Conservation (phyloP, 169 alveolate species). For the Eimeria maxima region DNA sequence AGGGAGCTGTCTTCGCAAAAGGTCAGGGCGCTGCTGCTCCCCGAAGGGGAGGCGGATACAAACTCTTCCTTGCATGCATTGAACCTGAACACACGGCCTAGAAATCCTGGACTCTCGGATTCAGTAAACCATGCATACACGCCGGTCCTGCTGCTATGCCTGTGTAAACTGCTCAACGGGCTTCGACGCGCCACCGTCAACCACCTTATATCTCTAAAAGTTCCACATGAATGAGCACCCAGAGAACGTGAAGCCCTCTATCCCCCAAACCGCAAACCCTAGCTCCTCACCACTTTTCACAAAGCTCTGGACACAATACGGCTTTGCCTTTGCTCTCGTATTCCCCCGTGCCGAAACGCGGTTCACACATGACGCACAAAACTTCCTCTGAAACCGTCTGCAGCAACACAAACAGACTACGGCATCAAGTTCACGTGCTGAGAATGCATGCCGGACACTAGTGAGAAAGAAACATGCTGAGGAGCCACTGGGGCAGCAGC, state of each 20-base stretch:
- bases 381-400: constrained; percentile 75
- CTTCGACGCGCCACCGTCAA: neutral
- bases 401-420: constrained; percentile 1
- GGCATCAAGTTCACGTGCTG: neutral
- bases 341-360: constrained; percentile 70
- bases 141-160: neutral
- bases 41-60: constrained; percentile 68
- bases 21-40: constrained; percentile 70
- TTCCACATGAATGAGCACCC: neutral
- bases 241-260: neutral
- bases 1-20: constrained; percentile 57
- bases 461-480: neutral
- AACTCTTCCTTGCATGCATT: constrained; percentile 53
- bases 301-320: constrained; percentile 57
- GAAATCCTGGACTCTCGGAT: neutral
- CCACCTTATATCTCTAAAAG: neutral
- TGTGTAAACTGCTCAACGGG: neutral
- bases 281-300: constrained; percentile 57
- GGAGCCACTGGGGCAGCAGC: neutral
- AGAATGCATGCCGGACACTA: neutral
- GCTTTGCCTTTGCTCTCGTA: constrained; percentile 55
- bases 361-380: constrained; percentile 58
- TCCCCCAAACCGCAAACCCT: neutral
- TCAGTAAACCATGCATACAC: neutral
- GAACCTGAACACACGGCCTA: constrained; percentile 63